phyloP scores from a whole-genome alignment of 306 rosid genomes.

The Glycine tomentella region DNA sequence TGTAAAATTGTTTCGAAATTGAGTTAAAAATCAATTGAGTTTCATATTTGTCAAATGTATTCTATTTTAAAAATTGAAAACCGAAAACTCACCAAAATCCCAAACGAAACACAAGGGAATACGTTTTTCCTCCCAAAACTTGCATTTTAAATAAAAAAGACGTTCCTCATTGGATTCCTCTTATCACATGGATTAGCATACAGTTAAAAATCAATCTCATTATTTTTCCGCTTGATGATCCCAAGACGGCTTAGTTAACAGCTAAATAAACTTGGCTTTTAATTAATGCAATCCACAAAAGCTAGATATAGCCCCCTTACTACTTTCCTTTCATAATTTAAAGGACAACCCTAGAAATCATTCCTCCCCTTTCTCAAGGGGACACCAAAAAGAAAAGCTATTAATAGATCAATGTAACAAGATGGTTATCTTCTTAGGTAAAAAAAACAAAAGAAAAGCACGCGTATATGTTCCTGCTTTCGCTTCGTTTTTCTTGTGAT shows the following conservation, averaged over 20 bases:
- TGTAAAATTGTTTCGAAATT: no score
- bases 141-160: no score
- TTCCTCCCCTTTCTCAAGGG: slow-evolving; percentile 31
- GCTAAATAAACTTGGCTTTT: slow-evolving; percentile 16
- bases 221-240: slow-evolving; percentile 57
- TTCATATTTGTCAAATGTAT: no score
- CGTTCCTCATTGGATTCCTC: slow-evolving; percentile 70
- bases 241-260: slow-evolving; percentile 52
- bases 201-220: slow-evolving; percentile 43
- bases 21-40: no score
- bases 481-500: slow-evolving; percentile 39
- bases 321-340: slow-evolving; percentile 45
- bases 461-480: slow-evolving; percentile 30
- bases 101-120: neutral
- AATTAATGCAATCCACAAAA: slow-evolving; percentile 33
- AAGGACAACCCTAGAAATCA: slow-evolving; percentile 28
- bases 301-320: slow-evolving; percentile 29
- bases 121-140: neutral
- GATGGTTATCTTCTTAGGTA: slow-evolving; percentile 44
- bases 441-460: slow-evolving; percentile 42
- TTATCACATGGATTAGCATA: slow-evolving; percentile 53
- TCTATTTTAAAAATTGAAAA: no score
- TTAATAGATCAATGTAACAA: slow-evolving; percentile 26
- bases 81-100: no score
- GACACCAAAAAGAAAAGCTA: slow-evolving; percentile 26